Evolutionary conservation across 495 filamentous ascomycete genomes (phyloP).

Genomic region (Lasiosphaeriaceae sp.): DNA sequence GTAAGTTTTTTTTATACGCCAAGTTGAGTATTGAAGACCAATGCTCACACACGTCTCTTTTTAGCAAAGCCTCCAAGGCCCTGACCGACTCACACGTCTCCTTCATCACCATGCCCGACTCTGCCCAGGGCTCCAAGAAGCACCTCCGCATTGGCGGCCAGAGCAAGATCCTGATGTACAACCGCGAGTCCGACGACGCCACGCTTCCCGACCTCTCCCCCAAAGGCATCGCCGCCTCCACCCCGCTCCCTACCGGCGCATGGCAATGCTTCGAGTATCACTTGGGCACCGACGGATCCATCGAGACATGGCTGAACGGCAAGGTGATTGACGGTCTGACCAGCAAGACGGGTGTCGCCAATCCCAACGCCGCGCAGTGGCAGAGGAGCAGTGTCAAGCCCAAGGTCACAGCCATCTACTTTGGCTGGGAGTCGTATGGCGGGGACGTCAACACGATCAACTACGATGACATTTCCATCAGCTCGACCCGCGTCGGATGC

Average conservation of each 20-base stretch:
- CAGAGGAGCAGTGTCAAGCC: slow-evolving; percentile 41
- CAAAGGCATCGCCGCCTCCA: slow-evolving; percentile 49
- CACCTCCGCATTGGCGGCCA: slow-evolving; percentile 58
- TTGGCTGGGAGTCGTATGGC: slow-evolving; percentile 58
- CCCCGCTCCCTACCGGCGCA: slow-evolving; percentile 39
- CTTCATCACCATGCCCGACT: slow-evolving; percentile 60
- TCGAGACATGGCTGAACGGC: slow-evolving; percentile 56
- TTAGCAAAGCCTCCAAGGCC: slow-evolving; percentile 49
- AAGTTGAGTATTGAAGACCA: not conserved
- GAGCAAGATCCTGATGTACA: slow-evolving; percentile 55
- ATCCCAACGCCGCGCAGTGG: slow-evolving; percentile 51
- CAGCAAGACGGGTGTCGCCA: slow-evolving; percentile 35
- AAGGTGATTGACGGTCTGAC: slow-evolving; percentile 47
- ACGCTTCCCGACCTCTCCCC: slow-evolving; percentile 57
- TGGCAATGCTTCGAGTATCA: slow-evolving; percentile 60
- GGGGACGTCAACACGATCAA: slow-evolving; percentile 56
- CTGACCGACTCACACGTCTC: slow-evolving; percentile 52
- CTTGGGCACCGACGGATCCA: slow-evolving; percentile 48
- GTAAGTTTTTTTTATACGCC: slow-evolving; percentile 34
- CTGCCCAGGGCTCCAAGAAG: slow-evolving; percentile 48
- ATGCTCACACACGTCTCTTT: slow-evolving; percentile 23
- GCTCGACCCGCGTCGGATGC: slow-evolving; percentile 47
- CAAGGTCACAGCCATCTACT: slow-evolving; percentile 51
- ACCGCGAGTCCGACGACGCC: slow-evolving; percentile 58
- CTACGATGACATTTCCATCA: slow-evolving; percentile 52